These are phyloP conservation scores for Neurospora sp. DNA, from an alignment of 495 filamentous ascomycete genomes.

Conservation along the genomic window DNA sequence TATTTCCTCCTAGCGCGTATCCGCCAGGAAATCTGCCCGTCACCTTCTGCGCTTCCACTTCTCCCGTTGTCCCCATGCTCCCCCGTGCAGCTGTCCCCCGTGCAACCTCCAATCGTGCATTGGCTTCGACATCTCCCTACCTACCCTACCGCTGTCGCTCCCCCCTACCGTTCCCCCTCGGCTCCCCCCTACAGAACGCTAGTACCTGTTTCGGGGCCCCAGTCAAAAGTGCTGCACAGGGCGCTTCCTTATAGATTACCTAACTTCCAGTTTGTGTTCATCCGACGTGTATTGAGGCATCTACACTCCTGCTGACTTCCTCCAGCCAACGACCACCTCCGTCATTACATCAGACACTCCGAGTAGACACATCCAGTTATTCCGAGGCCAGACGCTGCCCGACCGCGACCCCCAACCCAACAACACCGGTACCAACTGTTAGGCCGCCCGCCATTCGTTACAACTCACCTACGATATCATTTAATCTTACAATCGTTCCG, in stretches of 20 bases:
- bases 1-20: not conserved
- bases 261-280: not conserved
- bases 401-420: not conserved
- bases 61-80: not conserved
- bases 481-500: not conserved
- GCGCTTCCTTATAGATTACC: not conserved
- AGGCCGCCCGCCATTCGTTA: not conserved
- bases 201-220: not conserved
- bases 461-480: not conserved
- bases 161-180: not conserved
- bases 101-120: not conserved
- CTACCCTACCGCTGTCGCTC: not conserved
- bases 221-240: not conserved
- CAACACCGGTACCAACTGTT: not conserved
- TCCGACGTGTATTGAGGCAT: not conserved
- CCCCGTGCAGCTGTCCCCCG: not conserved
- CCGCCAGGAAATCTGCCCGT: not conserved
- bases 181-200: not conserved
- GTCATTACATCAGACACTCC: not conserved
- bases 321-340: not conserved
- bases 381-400: not conserved
- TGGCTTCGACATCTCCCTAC: not conserved
- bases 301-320: not conserved
- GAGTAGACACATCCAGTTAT: not conserved
- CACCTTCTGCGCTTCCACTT: not conserved